Evolutionary conservation across 192 early-diverging fungal species (phyloP).

Genomic region (Backusella westeae): DNA sequence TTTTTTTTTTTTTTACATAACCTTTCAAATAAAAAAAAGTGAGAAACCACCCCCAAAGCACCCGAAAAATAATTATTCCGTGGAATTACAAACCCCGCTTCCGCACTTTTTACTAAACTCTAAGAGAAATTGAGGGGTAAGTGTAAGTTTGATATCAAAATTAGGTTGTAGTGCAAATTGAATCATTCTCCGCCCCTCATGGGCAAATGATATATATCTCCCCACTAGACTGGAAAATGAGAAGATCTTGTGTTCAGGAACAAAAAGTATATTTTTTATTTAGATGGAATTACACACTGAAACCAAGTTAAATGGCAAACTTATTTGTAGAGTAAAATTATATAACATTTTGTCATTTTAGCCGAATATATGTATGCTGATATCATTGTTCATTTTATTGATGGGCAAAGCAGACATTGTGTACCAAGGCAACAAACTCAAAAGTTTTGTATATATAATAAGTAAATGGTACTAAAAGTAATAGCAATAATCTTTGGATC

Average conservation of each 20-base stretch:
- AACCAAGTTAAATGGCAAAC: neutral
- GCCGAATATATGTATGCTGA: neutral
- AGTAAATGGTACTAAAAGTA: neutral
- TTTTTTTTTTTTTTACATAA: no score
- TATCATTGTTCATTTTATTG: neutral
- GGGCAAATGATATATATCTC: neutral
- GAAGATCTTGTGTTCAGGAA: neutral
- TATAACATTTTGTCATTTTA: neutral
- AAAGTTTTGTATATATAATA: neutral
- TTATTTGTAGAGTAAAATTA: no score
- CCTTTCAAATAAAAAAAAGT: no score
- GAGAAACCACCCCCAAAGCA: no score
- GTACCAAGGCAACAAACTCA: neutral
- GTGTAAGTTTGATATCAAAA: neutral
- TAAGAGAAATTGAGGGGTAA: no score
- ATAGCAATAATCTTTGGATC: neutral
- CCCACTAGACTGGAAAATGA: neutral
- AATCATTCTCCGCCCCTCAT: neutral
- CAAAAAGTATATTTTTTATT: neutral
- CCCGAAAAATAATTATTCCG: no score
- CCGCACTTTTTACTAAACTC: no score
- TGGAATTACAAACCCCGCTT: no score
- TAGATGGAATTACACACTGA: neutral
- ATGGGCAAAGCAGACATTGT: neutral
- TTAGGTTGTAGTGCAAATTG: neutral